Evolutionary conservation across 1,139 yeast species (phyloP).

Genomic region (Pneumocystis jirovecii): DNA sequence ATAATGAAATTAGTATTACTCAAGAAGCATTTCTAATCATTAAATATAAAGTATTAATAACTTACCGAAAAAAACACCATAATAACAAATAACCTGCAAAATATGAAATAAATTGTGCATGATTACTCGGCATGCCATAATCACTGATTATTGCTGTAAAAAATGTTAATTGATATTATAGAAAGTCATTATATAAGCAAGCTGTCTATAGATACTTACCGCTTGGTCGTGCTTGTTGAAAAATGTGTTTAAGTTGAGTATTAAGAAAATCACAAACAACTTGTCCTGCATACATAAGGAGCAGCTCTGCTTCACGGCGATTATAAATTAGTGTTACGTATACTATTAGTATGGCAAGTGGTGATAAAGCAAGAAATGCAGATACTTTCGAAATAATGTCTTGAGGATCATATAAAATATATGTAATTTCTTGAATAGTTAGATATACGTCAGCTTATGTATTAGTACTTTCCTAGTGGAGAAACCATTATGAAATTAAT

Average conservation of each 20-base stretch:
- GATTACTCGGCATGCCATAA: conserved; percentile 96
- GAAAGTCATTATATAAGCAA: conserved; percentile 2
- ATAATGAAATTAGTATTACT: neutral
- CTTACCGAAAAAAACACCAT: conserved; percentile 29
- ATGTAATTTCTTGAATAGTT: conserved; percentile 33
- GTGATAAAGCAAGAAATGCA: conserved; percentile 69
- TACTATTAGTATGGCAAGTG: conserved; percentile 63
- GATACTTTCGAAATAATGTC: conserved; percentile 46
- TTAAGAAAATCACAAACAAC: conserved; percentile 61
- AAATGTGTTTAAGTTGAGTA: conserved; percentile 45
- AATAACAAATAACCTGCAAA: conserved; percentile 51
- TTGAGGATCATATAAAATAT: conserved; percentile 59
- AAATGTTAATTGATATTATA: neutral
- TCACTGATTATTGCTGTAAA: conserved; percentile 28
- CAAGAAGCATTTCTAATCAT: neutral
- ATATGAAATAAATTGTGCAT: conserved; percentile 89
- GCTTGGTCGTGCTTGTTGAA: conserved; percentile 66
- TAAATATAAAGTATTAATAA: neutral
- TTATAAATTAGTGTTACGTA: conserved; percentile 72
- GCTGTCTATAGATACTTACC: conserved; percentile 26
- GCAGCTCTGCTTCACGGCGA: conserved; percentile 75
- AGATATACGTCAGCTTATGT: neutral
- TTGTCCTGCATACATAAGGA: conserved; percentile 75
- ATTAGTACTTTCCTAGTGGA: neutral
- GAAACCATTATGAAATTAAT: neutral